Evolutionary conservation across 805 yeast species (phyloP), one percentile per base, ranked within the genome.

Genomic region (Yarrowia hollandica): DNA sequence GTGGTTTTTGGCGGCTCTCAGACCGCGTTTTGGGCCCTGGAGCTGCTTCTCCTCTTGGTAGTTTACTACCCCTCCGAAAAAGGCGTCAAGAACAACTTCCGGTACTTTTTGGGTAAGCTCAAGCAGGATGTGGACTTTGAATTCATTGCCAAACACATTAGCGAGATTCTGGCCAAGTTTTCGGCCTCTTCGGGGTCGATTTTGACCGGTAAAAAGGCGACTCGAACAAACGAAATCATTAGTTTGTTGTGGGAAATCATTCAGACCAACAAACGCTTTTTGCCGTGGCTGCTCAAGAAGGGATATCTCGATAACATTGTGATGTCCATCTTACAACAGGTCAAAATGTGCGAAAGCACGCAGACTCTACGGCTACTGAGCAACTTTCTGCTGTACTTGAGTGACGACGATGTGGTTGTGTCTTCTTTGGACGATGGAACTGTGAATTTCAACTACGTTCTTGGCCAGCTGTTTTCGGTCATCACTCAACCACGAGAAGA

Each of bases 121-220:
- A 35, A 37, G 44, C 58, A 52, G 26, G 44, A 35, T 9, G 44
- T 35, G 35, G 58, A 52, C 34, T 37, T 52, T n/a, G 58, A 52
- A 25, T 52, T 52, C 26, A 35, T 52, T 25, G 44, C 58, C 11
- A 18, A n/a, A 25, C 42, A 37, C 34, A 34, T 52, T n/a, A 35
- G 28, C 26, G 44, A 52, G 21, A 52, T 52, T 35, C 44, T 52
- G 33, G 26, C 44, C 16, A 52, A 52, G 44, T 35, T 35, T 12
- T 22, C 55, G 1, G 39, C 55, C 12, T n/a, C 38, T 1, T 33
- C 55, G 0, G 26, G 54, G 8, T 48, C 55, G 2, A 18, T 48
- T 31, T 5, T 48, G 15, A 34, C 41, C n/a, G 41, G 41, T 21
- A 37, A 37, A 9, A 34, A 35, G 26, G 34, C 23, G 1, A 26